Base-by-base conservation (phyloP, 2,329 filamentous ascomycete genomes). In the Nemania serpens region DNA sequence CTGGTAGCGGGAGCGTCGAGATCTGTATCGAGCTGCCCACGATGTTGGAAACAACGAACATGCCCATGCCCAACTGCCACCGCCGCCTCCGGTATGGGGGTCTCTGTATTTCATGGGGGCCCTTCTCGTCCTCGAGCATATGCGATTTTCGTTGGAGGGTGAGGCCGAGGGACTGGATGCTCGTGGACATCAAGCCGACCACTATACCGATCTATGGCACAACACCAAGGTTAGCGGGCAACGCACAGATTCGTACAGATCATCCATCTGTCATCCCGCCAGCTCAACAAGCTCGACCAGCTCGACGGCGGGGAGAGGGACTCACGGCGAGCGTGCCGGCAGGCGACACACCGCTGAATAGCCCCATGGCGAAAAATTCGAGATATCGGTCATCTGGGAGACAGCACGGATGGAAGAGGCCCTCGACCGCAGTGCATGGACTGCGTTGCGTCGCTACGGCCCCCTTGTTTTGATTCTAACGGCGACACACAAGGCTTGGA, bases 101-200 rank as follows among this genome's bases (percentile, higher is more conserved):
- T 63, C 94, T 84, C 68, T 91, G 88, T 62, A 88, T 81, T 77
- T 95, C 87, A 75, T 91, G 89, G 7, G 84, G 84, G 53, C 87
- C 86, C 77, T 97, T 97, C 79, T 96, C 92, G 79, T 99, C 95
- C 81, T 99, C 95, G 73, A 98, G 88, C 68, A 99, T 89, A 79
- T 99, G 95, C 66, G 95, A 98, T 78, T 99, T 98, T 75, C 95
- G 91, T 79, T 99, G 95, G 25, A 99, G 84, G 34, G 95, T 99
- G 66, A 99, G 84, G 68, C 95, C 95, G 70, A 99, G 82, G 75
- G 93, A 97, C 77, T 99, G 95, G 22, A 98, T 86, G 75, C 93
- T 95, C 62, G 95, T 97, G 60, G 94, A 98, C 69, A 97, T 76
- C 66, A 99, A 84, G 70, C 95, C 95, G 74, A 97, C 94, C 66